Conservation (phyloP, 1,139 yeast genomes). For the Suhomyces maxii region DNA sequence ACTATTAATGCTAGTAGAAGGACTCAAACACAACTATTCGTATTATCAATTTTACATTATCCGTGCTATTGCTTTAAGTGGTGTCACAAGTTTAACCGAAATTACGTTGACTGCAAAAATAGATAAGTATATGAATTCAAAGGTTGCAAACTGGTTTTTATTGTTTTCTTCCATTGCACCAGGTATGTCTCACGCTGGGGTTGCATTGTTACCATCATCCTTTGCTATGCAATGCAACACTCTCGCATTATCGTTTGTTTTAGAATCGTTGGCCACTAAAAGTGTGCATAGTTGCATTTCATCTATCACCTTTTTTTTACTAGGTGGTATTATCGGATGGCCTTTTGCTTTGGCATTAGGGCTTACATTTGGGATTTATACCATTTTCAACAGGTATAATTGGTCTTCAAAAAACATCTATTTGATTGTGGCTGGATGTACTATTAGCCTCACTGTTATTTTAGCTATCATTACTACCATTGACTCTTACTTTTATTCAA, state of each 20-base stretch:
- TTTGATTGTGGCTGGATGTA: conserved; percentile 19
- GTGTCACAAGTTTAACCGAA: conserved; percentile 57
- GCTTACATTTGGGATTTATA: conserved; percentile 53
- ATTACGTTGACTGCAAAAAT: conserved; percentile 48
- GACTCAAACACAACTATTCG: conserved; percentile 28
- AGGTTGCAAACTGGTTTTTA: conserved; percentile 60
- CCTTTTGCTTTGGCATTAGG: conserved; percentile 77
- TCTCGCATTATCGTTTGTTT: conserved; percentile 49
- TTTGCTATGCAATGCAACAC: conserved; percentile 73
- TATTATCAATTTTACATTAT: conserved; percentile 50
- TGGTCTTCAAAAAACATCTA: conserved; percentile 11
- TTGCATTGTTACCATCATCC: conserved; percentile 82
- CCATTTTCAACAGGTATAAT: conserved; percentile 14
- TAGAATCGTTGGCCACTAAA: conserved; percentile 20
- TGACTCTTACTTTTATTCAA: conserved; percentile 70
- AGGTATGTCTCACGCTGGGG: conserved; percentile 84
- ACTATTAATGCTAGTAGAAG: conserved; percentile 8
- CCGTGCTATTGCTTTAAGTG: conserved; percentile 52
- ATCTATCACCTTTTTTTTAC: conserved; percentile 51
- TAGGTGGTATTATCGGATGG: conserved; percentile 89
- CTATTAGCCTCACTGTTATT: conserved; percentile 25
- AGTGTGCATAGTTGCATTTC: conserved; percentile 14
- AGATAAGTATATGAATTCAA: conserved; percentile 28
- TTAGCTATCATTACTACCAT: conserved; percentile 38
- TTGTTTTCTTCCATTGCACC: conserved; percentile 48